Conservation (phyloP, 2,329 filamentous ascomycete species). For the Fragosphaeria purpurea region DNA sequence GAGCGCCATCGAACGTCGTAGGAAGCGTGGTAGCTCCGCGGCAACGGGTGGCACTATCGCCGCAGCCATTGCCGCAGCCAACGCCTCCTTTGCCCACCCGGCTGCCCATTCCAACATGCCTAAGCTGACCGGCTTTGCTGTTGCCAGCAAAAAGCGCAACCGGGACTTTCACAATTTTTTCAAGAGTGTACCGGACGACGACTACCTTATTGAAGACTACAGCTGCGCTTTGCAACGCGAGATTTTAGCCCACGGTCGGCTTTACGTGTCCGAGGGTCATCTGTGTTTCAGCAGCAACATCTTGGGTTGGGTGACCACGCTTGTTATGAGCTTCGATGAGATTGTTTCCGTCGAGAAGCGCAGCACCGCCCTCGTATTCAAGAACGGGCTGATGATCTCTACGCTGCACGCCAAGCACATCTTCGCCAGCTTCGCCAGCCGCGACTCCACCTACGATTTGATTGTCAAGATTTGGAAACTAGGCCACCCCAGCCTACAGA, state of each 20-base stretch:
- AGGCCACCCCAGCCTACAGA: constrained; percentile 83
- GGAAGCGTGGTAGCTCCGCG: constrained; percentile 75
- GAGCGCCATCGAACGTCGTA: constrained; percentile 48
- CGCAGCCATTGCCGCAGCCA: constrained; percentile 61
- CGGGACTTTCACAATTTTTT: constrained; percentile 90
- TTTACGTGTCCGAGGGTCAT: constrained; percentile 95
- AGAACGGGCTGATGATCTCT: constrained; percentile 93
- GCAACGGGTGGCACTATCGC: constrained; percentile 56
- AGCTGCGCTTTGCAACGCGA: constrained; percentile 93
- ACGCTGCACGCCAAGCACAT: constrained; percentile 91
- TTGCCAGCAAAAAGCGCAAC: constrained; percentile 92
- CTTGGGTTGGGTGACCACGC: constrained; percentile 90
- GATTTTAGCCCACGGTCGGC: constrained; percentile 82
- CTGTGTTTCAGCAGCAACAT: constrained; percentile 99
- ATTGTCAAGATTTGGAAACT: constrained; percentile 99
- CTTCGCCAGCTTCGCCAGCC: constrained; percentile 88
- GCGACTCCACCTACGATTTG: constrained; percentile 92
- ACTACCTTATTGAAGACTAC: constrained; percentile 97
- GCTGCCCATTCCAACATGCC: constrained; percentile 48
- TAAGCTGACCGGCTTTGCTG: constrained; percentile 86
- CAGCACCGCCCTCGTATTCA: constrained; percentile 89
- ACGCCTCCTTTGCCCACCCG: constrained; percentile 58
- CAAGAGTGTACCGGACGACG: constrained; percentile 93
- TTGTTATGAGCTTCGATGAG: constrained; percentile 97
- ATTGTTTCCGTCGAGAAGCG: constrained; percentile 95